A percentile compares a stretch with the other conserved stretches of the same genome.
These are phyloP conservation scores for Cyclaneusma minus DNA, from an alignment of 2,329 filamentous ascomycete species.

Conservation along the genomic window DNA sequence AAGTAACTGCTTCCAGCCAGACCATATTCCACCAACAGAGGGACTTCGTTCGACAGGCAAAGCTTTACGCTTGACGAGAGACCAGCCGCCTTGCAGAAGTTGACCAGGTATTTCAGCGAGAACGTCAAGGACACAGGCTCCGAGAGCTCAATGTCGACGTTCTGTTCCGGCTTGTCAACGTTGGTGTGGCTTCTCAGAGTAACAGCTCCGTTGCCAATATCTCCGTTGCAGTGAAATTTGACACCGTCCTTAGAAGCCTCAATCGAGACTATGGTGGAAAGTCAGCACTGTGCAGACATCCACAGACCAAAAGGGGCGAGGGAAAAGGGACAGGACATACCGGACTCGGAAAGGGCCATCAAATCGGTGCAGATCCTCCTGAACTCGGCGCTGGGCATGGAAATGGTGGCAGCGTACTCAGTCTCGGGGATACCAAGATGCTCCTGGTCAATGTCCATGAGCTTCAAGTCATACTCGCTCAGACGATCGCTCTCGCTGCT, in stretches of 20 bases:
- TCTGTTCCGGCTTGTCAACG: constrained; percentile 74
- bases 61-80: constrained; percentile 75
- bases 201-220: constrained; percentile 91
- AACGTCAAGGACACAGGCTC: constrained; percentile 93
- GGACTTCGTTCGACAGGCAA: constrained; percentile 90
- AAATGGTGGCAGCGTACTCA: constrained; percentile 87
- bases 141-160: constrained; percentile 77
- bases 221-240: constrained; percentile 84
- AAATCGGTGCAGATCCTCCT: constrained; percentile 89
- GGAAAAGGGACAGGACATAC: constrained; percentile 39
- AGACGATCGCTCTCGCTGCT: constrained; percentile 75
- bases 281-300: constrained; percentile 11
- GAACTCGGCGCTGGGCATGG: constrained; percentile 82
- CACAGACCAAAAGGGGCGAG: background rate
- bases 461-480: constrained; percentile 98
- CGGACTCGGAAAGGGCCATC: constrained; percentile 84
- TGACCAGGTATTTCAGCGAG: constrained; percentile 97
- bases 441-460: constrained; percentile 99
- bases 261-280: constrained; percentile 56
- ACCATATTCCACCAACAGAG: constrained; percentile 84
- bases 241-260: constrained; percentile 95
- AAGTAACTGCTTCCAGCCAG: constrained; percentile 73
- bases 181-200: constrained; percentile 79
- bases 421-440: constrained; percentile 97
- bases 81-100: constrained; percentile 96